Base-by-base conservation (phyloP, 495 filamentous ascomycete genomes). In the Rhizodiscina lignyota region DNA sequence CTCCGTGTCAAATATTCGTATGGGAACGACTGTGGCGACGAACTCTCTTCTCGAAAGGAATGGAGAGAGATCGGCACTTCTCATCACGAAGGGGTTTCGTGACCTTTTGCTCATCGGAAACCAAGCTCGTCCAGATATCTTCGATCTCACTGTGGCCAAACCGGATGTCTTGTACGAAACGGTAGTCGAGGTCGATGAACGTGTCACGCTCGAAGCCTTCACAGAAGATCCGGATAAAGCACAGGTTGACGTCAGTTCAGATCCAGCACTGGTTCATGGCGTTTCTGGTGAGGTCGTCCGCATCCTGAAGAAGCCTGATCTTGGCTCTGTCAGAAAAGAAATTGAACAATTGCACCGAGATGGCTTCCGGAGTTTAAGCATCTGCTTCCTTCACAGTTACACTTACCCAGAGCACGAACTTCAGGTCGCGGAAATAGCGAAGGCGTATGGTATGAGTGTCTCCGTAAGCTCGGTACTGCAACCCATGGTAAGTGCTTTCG, bases 321-420 rank as follows among this genome's bases (percentile, higher is more conserved):
- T n/a, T n/a, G n/a, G n/a, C n/a, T n/a, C n/a, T n/a, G n/a, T n/a
- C n/a, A n/a, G n/a, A n/a, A n/a, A n/a, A n/a, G n/a, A n/a, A n/a
- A n/a, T n/a, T n/a, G n/a, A n/a, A n/a, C 38, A 6, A 34, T 35
- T 10, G 26, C 58, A 73, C 23, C 61, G 63, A 16, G 43, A 63
- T 19, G 48, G 47, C n/a, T 43, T 40, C 18, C 36, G 37, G 18
- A 39, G 55, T 22, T 41, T 44, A 19, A 47, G 52, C 18, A 54
- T 55, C n/a, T n/a, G n/a, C n/a, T n/a, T n/a, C n/a, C n/a, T n/a
- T n/a, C n/a, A n/a, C n/a, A n/a, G n/a, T n/a, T n/a, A n/a, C n/a
- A n/a, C n/a, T n/a, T n/a, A n/a, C n/a, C n/a, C n/a, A n/a, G n/a
- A n/a, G n/a, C n/a, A n/a, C n/a, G n/a, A n/a, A n/a, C n/a, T n/a